Evolutionary conservation across 257 asterid genomes (phyloP).

Genomic region (Fraxinus cuspidata): DNA sequence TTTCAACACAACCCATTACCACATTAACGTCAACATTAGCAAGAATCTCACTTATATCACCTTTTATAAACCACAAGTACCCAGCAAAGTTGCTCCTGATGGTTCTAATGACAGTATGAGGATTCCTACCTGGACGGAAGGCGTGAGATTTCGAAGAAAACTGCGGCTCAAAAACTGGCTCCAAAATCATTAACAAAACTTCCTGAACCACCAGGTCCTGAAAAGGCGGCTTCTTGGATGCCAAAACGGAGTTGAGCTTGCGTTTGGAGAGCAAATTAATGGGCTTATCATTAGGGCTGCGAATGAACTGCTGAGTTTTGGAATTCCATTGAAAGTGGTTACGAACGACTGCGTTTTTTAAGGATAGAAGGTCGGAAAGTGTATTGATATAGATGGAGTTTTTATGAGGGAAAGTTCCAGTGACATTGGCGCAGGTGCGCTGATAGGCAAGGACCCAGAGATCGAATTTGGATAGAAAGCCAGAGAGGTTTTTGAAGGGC

Average conservation of each 20-base stretch:
- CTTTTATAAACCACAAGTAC: constrained; percentile 88
- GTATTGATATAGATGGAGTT: constrained; percentile 60
- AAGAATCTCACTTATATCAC: constrained; percentile 69
- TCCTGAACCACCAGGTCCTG: constrained; percentile 92
- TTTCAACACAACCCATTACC: constrained; percentile 52
- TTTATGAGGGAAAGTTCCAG: constrained; percentile 85
- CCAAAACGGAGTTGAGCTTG: constrained; percentile 51
- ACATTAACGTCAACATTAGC: constrained; percentile 45
- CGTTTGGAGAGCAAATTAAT: constrained; percentile 48
- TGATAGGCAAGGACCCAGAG: constrained; percentile 98
- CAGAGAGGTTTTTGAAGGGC: constrained; percentile 76
- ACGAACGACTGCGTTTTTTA: constrained; percentile 65
- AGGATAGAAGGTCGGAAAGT: constrained; percentile 58
- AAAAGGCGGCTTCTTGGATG: constrained; percentile 53
- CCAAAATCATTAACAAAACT: constrained; percentile 72
- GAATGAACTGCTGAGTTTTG: constrained; percentile 51
- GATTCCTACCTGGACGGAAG: constrained; percentile 90
- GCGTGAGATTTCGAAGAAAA: constrained; percentile 82
- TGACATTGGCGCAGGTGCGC: constrained; percentile 80
- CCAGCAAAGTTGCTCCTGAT: constrained; percentile 95
- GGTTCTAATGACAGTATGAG: constrained; percentile 87
- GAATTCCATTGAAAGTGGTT: constrained; percentile 66
- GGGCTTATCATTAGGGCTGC: constrained; percentile 69
- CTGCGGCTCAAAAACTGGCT: constrained; percentile 76
- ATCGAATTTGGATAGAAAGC: constrained; percentile 82